phyloP scores from a whole-genome alignment of 2,329 filamentous ascomycete species.

The Neurospora sp. region DNA sequence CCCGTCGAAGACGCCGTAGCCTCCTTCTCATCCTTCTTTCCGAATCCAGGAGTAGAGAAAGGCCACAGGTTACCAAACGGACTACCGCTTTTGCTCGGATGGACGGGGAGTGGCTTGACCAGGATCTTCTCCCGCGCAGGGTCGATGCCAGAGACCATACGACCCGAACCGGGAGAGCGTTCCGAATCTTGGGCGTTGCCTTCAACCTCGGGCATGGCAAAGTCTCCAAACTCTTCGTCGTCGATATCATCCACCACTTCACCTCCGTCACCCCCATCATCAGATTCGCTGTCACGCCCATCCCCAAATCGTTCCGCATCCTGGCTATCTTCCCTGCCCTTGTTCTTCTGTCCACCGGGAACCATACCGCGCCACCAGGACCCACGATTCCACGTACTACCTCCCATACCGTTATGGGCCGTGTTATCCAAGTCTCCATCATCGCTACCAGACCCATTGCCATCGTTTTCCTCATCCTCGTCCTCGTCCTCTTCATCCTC shows the following conservation, averaged over 20 bases:
- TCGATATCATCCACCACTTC: constrained; percentile 46
- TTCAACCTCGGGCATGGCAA: constrained; percentile 52
- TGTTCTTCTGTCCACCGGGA: constrained; percentile 10
- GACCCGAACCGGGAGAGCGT: neutral
- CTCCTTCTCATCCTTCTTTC: constrained; percentile 24
- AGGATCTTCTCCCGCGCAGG: constrained; percentile 32
- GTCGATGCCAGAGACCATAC: constrained; percentile 17
- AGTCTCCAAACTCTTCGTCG: constrained; percentile 60
- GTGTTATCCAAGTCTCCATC: constrained; percentile 30
- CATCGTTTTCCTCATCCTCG: constrained; percentile 35
- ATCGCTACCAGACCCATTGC: constrained; percentile 42
- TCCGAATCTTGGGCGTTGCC: constrained; percentile 11
- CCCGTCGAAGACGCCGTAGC: constrained; percentile 7
- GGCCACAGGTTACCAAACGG: constrained; percentile 48
- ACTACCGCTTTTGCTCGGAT: constrained; percentile 26
- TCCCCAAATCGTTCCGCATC: constrained; percentile 24
- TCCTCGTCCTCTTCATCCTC: constrained; percentile 47
- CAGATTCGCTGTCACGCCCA: constrained; percentile 25
- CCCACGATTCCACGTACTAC: constrained; percentile 25
- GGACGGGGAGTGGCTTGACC: constrained; percentile 44
- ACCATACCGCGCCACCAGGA: constrained; percentile 28
- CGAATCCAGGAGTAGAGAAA: constrained; percentile 35
- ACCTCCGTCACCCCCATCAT: constrained; percentile 36
- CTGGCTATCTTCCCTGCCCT: constrained; percentile 6
- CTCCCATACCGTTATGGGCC: constrained; percentile 24